Conservation (phyloP, 345 rosid species). For the Ailanthus altissimus region DNA sequence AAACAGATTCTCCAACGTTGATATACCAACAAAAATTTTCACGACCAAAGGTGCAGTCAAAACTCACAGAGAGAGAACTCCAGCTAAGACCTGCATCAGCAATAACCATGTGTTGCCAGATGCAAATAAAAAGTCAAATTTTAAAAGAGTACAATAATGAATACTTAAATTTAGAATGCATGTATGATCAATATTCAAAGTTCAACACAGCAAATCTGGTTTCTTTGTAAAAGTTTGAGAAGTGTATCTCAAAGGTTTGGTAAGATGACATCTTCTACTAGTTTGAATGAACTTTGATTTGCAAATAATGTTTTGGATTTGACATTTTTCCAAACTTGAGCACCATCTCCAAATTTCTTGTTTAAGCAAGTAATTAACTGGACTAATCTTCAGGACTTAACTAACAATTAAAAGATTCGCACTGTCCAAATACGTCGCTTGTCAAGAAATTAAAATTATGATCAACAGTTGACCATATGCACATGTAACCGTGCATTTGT, state of each 20-base stretch:
- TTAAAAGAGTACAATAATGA: neutral
- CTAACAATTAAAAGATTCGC: neutral
- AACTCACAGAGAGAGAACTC: neutral
- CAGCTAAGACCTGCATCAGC: neutral
- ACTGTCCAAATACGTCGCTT: neutral
- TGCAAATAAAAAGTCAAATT: neutral
- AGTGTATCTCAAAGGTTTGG: neutral
- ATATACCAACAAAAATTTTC: neutral
- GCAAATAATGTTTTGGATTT: neutral
- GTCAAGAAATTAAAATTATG: neutral
- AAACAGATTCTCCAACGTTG: neutral
- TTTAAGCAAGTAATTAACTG: slow-evolving; percentile 11
- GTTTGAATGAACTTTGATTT: neutral
- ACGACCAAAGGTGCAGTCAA: neutral
- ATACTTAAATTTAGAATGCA: neutral
- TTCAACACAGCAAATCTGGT: neutral
- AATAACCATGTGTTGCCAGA: neutral
- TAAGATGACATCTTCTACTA: neutral
- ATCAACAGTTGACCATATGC: neutral
- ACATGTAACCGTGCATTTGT: neutral
- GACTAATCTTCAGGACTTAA: neutral
- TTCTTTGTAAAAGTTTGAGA: neutral
- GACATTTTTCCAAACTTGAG: slow-evolving; percentile 3
- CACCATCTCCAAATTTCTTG: slow-evolving; percentile 16
- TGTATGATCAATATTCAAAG: slow-evolving; percentile 1